A percentile compares a stretch with the other conserved stretches of the same genome.
These are phyloP conservation scores for Dipsacomyces acuminosporus DNA, from an alignment of 371 early-diverging fungal species.

Conservation along the genomic window DNA sequence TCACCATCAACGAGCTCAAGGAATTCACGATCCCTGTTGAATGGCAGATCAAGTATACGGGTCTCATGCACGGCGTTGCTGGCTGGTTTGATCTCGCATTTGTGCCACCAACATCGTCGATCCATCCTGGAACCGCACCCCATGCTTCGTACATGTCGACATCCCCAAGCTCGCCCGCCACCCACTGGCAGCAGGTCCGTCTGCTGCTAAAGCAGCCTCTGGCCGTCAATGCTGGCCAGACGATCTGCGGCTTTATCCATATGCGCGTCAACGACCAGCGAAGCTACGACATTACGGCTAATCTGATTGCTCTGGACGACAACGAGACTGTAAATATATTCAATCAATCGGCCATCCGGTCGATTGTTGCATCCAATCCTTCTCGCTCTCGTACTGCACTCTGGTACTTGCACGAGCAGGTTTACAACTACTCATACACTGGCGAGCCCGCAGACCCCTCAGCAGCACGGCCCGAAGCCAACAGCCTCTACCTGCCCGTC, in stretches of 20 bases:
- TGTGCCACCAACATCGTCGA: slow-evolving; percentile 44
- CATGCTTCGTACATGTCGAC: slow-evolving; percentile 62
- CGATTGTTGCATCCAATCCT: slow-evolving; percentile 32
- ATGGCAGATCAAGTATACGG: slow-evolving; percentile 83
- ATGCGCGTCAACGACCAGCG: slow-evolving; percentile 86
- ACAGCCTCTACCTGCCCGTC: slow-evolving; percentile 69
- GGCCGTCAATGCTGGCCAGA: slow-evolving; percentile 89
- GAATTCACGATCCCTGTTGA: slow-evolving; percentile 80
- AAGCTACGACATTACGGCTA: slow-evolving; percentile 76
- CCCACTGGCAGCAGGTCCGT: slow-evolving; percentile 98
- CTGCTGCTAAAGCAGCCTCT: slow-evolving; percentile 91
- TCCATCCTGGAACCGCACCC: slow-evolving; percentile 49
- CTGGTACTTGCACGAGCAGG: slow-evolving; percentile 93
- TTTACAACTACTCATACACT: slow-evolving; percentile 74
- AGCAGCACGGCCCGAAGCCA: slow-evolving; percentile 54
- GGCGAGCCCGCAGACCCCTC: slow-evolving; percentile 49
- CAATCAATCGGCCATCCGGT: slow-evolving; percentile 29
- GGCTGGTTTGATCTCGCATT: slow-evolving; percentile 96
- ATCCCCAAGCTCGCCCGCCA: slow-evolving; percentile 75
- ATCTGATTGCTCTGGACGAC: slow-evolving; percentile 53
- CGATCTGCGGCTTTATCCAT: slow-evolving; percentile 77
- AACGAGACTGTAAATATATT: slow-evolving; percentile 13
- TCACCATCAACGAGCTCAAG: slow-evolving; percentile 67
- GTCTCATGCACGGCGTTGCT: slow-evolving; percentile 90
- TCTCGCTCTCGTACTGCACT: slow-evolving; percentile 57